phyloP scores from a whole-genome alignment of 257 asterid species.

The Solanum neorickii region DNA sequence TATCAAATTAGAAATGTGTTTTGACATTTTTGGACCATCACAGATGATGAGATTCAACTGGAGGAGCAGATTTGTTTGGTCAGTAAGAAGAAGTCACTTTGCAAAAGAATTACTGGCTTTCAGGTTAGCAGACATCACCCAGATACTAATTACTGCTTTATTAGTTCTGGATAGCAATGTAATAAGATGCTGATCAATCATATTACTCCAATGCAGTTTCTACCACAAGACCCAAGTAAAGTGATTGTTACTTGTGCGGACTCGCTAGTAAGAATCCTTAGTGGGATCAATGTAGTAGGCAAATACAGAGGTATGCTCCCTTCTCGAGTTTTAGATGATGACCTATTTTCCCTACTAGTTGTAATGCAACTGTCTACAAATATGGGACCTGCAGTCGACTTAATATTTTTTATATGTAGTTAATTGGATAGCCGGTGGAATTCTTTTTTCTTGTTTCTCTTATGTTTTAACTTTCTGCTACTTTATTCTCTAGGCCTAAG shows the following conservation, averaged over 20 bases:
- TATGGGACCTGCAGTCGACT: not conserved
- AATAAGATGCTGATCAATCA: not conserved
- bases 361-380: not conserved
- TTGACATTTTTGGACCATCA: not conserved
- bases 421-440: not conserved
- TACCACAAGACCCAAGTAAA: constrained; percentile 60
- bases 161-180: not conserved
- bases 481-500: constrained; percentile 40
- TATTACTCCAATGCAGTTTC: constrained; percentile 42
- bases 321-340: not conserved
- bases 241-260: constrained; percentile 77
- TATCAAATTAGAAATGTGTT: not conserved
- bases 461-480: not conserved
- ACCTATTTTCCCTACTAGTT: not conserved
- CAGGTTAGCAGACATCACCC: constrained; percentile 44
- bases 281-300: constrained; percentile 41
- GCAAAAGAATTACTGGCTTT: constrained; percentile 76
- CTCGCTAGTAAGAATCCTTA: constrained; percentile 58
- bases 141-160: not conserved
- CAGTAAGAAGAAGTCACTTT: constrained; percentile 62
- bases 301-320: constrained; percentile 55
- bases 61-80: constrained; percentile 50
- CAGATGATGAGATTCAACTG: constrained; percentile 30
- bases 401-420: not conserved
- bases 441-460: not conserved